Conservation (phyloP, 768 basidiomycete genomes). For the Holtermanniella nyarrowii region DNA sequence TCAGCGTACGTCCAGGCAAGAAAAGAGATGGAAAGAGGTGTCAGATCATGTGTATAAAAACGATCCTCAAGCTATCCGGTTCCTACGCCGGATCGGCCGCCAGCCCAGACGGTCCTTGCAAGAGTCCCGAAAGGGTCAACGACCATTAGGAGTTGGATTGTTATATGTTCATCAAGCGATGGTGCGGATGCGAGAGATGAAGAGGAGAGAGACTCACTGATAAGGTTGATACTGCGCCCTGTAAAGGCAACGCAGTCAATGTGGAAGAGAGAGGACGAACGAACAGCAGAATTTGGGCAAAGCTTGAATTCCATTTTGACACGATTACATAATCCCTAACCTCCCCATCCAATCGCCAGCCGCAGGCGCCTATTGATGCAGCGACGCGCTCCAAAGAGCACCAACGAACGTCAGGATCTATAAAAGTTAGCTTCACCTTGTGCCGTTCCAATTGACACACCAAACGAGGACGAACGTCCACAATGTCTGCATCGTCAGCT, state of each 20-base stretch:
- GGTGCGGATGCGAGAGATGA: neutral
- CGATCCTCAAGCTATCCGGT: neutral
- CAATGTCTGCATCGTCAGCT: constrained; percentile 48
- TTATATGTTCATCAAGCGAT: neutral
- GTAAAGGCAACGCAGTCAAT: neutral
- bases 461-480: constrained; percentile 80
- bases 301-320: neutral
- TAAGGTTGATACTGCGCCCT: neutral
- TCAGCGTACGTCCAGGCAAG: neutral
- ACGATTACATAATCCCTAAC: neutral
- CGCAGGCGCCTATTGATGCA: constrained; percentile 22
- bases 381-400: constrained; percentile 31
- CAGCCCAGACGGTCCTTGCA: neutral
- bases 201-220: neutral
- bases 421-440: neutral
- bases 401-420: constrained; percentile 89
- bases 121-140: neutral
- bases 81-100: neutral
- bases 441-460: constrained; percentile 47
- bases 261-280: neutral
- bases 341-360: neutral
- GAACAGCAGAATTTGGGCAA: neutral
- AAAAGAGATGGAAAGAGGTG: neutral
- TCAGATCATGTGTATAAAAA: neutral
- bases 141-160: neutral